Evolutionary conservation across 345 rosid species (phyloP).

Genomic region (Hirschfeldia incana): DNA sequence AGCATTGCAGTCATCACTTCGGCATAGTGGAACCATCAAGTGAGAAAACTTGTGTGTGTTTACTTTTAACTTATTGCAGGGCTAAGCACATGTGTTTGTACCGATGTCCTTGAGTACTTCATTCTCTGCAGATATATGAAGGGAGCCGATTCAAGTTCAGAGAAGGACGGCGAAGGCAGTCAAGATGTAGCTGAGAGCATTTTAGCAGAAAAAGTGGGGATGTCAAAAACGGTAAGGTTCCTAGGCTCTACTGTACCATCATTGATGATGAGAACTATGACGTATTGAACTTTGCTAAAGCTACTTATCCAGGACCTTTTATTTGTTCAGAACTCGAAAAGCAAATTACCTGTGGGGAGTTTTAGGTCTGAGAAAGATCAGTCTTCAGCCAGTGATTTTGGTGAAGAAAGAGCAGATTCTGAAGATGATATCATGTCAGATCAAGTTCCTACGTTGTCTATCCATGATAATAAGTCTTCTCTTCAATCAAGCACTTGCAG

Average conservation of each 20-base stretch:
- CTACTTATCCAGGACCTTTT: conserved; percentile 14
- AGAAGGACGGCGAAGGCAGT: conserved; percentile 56
- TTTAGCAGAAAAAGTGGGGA: conserved; percentile 51
- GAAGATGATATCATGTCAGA: conserved; percentile 64
- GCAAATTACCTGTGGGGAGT: conserved; percentile 17
- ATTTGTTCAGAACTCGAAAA: conserved; percentile 35
- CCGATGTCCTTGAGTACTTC: conserved; percentile 10
- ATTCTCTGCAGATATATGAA: conserved; percentile 54
- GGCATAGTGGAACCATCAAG: conserved; percentile 82
- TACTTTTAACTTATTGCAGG: not conserved
- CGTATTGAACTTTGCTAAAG: conserved; percentile 19
- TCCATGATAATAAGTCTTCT: conserved; percentile 56
- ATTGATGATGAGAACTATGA: conserved; percentile 16
- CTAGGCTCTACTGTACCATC: conserved; percentile 3
- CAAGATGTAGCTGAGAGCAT: conserved; percentile 48
- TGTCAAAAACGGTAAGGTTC: conserved; percentile 51
- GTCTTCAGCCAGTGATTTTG: too few species aligned
- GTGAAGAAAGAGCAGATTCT: conserved; percentile 42
- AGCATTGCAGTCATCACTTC: conserved; percentile 79
- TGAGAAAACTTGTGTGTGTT: conserved; percentile 19
- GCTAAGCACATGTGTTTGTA: conserved; percentile 12
- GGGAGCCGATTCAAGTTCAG: conserved; percentile 47
- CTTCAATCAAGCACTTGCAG: conserved; percentile 46
- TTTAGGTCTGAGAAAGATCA: too few species aligned
- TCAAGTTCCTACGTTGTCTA: conserved; percentile 59